These are phyloP conservation scores for Coniochaeta pulveracea DNA, from an alignment of 2,329 filamentous ascomycete species.

Conservation along the genomic window DNA sequence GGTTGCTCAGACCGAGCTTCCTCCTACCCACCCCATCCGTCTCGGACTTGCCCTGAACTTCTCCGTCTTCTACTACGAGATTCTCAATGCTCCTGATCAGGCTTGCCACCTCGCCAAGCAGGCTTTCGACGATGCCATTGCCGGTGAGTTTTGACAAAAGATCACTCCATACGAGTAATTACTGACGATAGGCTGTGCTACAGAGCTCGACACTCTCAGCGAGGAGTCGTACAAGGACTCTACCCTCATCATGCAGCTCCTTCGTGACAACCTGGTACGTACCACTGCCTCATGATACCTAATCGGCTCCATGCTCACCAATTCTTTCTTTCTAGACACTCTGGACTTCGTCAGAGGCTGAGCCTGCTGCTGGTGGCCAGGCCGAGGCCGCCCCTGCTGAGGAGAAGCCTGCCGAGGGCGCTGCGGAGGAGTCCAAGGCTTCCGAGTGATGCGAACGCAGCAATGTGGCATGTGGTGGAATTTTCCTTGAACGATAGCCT, in stretches of 20 bases:
- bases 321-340: slow-evolving; percentile 68
- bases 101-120: slow-evolving; percentile 97
- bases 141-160: slow-evolving; percentile 38
- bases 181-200: slow-evolving; percentile 14
- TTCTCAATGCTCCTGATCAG: slow-evolving; percentile 95
- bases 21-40: slow-evolving; percentile 86
- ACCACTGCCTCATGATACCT: neutral
- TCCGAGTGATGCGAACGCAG: slow-evolving; percentile 16
- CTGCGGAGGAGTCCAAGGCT: slow-evolving; percentile 58
- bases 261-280: slow-evolving; percentile 87
- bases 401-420: slow-evolving; percentile 40
- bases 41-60: slow-evolving; percentile 90
- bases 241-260: slow-evolving; percentile 96
- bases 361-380: slow-evolving; percentile 53
- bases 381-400: slow-evolving; percentile 43
- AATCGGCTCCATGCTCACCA: slow-evolving; percentile 16
- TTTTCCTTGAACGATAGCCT: slow-evolving; percentile 24
- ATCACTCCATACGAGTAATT: neutral
- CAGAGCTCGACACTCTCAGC: slow-evolving; percentile 90
- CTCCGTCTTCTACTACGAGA: slow-evolving; percentile 99
- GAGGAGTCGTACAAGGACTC: slow-evolving; percentile 99
- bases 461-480: slow-evolving; percentile 16
- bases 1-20: slow-evolving; percentile 78
- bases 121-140: slow-evolving; percentile 93
- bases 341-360: slow-evolving; percentile 98